A percentile compares a stretch with the other conserved stretches of the same genome.
Evolutionary conservation across 177 flowering plant genomes (phyloP).

Genomic region (Tripterygium wilfordii): DNA sequence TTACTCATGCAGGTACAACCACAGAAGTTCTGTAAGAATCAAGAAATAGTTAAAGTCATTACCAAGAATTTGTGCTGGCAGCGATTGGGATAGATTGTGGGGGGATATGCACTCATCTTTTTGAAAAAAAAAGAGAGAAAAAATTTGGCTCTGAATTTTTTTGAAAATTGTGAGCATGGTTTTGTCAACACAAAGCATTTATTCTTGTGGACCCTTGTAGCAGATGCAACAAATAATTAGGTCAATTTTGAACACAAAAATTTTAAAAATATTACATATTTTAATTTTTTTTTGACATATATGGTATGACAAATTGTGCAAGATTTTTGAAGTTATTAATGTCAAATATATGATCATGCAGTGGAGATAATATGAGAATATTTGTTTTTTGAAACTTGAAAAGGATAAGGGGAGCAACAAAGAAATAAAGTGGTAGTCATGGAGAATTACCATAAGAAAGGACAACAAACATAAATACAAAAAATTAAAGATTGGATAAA

Average conservation of each 20-base stretch:
- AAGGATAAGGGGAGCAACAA: neutral
- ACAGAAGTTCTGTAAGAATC: conserved; percentile 6
- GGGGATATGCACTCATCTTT: conserved; percentile 3
- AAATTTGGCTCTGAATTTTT: conserved; percentile 13
- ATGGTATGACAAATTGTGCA: no score
- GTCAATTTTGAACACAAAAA: neutral
- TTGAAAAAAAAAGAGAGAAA: neutral
- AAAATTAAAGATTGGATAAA: conserved; percentile 19
- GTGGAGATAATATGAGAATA: no score
- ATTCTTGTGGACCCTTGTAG: conserved; percentile 28
- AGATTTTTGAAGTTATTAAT: no score
- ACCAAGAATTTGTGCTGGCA: conserved; percentile 21
- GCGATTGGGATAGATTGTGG: conserved; percentile 27
- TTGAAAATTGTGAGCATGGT: conserved; percentile 32
- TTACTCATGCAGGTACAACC: no score
- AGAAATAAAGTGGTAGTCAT: neutral
- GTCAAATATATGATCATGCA: no score
- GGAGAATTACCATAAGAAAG: conserved; percentile 14
- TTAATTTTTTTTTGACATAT: no score
- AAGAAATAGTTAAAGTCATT: conserved; percentile 1
- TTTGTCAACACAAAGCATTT: conserved; percentile 22
- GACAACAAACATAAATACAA: conserved; percentile 19
- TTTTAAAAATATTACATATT: no score
- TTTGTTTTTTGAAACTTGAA: neutral
- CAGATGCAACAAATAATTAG: conserved; percentile 3